Evolutionary conservation across 495 filamentous ascomycete species (phyloP), one percentile per base, ranked within the genome.

Genomic region (Neurospora terricola): DNA sequence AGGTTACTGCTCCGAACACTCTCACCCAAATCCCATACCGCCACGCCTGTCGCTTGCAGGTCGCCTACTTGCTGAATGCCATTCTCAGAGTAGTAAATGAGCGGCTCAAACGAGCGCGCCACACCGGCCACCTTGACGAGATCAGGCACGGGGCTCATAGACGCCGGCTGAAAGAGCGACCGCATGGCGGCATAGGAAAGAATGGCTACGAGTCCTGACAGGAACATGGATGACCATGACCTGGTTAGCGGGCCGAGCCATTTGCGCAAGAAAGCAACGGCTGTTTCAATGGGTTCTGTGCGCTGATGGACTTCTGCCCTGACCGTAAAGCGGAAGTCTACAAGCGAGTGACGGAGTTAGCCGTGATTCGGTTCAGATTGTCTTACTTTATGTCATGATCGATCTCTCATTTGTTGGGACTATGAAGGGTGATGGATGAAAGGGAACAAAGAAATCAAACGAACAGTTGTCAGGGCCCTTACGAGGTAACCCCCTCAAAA

Each of bases 31-130:
- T 97, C 94, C 92, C 93, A 96, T 23, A 97, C 94, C 0, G 94
- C 94, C 7, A 96, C 90, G 40, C 93, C 91, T 0, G 93, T 96
- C 59, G 96, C 93, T 79, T 96, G 93, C 14, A 97, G 84, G 43
- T 94, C 92, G 40, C 89, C 90, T 27, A 97, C 92, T 78, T 97
- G 93, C 72, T 90, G 88, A 37, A 92, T 89, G 16, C 93, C 93
- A 79, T 94, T 91, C 75, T 97, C 93, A 0, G 94, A 96, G 78
- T 94, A 96, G 82, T 93, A 93, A 48, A 97, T 96, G 37, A 97
- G 83, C 1, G 94, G 94, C 78, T 97, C 94, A 77, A 97, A 95
- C 3, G 92, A 92, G 76, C 91, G 91, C 70, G 94, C 94, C 71
- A 97, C 87, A 69, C 91, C 88, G 5, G 94, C 94, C 37, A 96